phyloP scores from a whole-genome alignment of 768 basidiomycete species.

The Royoungia palumana region DNA sequence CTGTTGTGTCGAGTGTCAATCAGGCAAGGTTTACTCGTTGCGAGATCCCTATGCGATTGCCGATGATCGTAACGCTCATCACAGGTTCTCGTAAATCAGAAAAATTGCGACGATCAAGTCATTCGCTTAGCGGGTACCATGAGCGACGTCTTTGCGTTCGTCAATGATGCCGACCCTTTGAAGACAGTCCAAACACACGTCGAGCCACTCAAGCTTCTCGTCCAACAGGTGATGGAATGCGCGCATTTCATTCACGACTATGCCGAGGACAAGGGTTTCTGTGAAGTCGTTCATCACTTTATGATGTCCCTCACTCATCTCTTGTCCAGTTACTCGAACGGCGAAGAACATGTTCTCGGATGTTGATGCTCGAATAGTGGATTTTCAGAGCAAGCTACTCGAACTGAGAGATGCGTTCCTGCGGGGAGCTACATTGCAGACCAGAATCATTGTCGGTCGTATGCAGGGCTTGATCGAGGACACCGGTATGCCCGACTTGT shows the following conservation, averaged over 20 bases:
- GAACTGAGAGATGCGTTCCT: neutral
- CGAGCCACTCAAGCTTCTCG: neutral
- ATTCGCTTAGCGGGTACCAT: neutral
- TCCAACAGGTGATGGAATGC: neutral
- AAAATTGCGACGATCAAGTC: neutral
- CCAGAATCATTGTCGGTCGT: neutral
- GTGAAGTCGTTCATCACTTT: neutral
- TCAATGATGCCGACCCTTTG: neutral
- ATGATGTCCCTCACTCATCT: neutral
- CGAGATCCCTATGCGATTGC: too few species aligned
- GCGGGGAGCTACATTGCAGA: neutral
- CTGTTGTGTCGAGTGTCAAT: too few species aligned
- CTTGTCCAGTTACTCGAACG: neutral
- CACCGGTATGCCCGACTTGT: neutral
- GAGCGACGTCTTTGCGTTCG: neutral
- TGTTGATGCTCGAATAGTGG: neutral
- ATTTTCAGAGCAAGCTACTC: neutral
- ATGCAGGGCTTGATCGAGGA: neutral
- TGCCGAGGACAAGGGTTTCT: neutral
- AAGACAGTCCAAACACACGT: neutral
- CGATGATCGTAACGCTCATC: too few species aligned
- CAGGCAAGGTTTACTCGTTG: too few species aligned
- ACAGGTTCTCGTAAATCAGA: neutral
- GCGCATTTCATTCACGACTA: neutral
- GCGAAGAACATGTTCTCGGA: neutral